phyloP scores from a whole-genome alignment of 2,329 filamentous ascomycete species.

The Colletotrichum noveboracense region DNA sequence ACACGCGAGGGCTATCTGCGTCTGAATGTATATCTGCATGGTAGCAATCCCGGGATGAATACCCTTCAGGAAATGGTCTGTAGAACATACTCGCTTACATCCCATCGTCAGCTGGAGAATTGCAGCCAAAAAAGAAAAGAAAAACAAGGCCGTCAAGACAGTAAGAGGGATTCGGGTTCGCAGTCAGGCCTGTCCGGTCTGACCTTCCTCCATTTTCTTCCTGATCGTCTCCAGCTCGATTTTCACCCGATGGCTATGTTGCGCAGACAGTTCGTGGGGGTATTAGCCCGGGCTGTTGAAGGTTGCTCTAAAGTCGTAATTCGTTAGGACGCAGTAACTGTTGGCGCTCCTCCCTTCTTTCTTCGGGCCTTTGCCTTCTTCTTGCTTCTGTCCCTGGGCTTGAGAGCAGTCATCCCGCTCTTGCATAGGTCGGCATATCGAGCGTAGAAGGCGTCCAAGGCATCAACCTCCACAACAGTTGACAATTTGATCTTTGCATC shows the following conservation, averaged over 20 bases:
- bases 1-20: neutral
- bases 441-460: conserved; percentile 80
- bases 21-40: neutral
- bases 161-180: neutral
- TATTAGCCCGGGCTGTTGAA: neutral
- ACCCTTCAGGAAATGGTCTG: neutral
- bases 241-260: neutral
- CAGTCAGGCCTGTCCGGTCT: neutral
- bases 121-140: neutral
- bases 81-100: neutral
- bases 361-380: conserved; percentile 80
- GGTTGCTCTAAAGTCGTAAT: neutral
- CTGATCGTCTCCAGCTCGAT: neutral
- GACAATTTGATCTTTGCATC: conserved; percentile 74
- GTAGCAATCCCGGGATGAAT: neutral
- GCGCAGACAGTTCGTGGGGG: neutral
- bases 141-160: neutral
- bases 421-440: conserved; percentile 93
- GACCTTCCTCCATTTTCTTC: neutral
- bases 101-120: neutral
- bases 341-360: conserved; percentile 52
- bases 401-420: conserved; percentile 83
- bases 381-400: conserved; percentile 92
- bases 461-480: conserved; percentile 79
- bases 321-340: neutral